Evolutionary conservation across 169 alveolate genomes (phyloP).

Genomic region (Blepharisma undulans): DNA sequence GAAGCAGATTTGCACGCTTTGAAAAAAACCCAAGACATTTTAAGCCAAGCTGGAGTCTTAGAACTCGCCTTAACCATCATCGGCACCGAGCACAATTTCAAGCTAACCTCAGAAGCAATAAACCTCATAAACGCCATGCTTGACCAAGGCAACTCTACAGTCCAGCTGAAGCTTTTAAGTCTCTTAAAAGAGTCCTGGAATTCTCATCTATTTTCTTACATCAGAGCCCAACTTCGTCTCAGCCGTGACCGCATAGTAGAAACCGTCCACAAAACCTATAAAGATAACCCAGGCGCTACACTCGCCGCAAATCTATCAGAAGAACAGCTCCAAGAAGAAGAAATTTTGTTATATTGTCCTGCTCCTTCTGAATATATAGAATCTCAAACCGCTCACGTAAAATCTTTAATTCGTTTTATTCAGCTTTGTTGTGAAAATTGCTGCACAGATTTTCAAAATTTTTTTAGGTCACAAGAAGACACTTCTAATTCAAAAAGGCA

Average conservation of each 20-base stretch:
- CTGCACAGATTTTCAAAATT: slow-evolving; percentile 3
- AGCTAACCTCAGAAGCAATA: slow-evolving; percentile 5
- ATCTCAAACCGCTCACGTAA: not conserved
- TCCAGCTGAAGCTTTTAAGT: not conserved
- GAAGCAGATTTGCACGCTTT: not conserved
- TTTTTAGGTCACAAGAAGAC: not conserved
- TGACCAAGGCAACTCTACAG: not conserved
- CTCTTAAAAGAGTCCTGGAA: not conserved
- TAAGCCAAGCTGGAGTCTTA: slow-evolving; percentile 22
- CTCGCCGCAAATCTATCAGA: not conserved
- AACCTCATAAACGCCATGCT: not conserved
- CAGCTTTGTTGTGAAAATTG: slow-evolving; percentile 31
- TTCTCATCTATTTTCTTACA: slow-evolving; percentile 21
- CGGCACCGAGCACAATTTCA: not conserved
- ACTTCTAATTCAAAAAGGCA: not conserved
- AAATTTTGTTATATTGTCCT: not conserved
- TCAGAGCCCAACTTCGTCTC: not conserved
- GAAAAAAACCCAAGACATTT: not conserved
- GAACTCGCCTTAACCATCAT: slow-evolving; percentile 7
- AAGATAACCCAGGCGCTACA: not conserved
- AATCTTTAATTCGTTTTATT: not conserved
- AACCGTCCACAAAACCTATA: not conserved
- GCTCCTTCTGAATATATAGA: not conserved
- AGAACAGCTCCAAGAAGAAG: not conserved
- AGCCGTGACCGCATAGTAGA: slow-evolving; percentile 27